Evolutionary conservation across 2,329 filamentous ascomycete genomes (phyloP), one percentile per base, ranked within the genome.

Genomic region (Pseudogymnoascus verrucosus): DNA sequence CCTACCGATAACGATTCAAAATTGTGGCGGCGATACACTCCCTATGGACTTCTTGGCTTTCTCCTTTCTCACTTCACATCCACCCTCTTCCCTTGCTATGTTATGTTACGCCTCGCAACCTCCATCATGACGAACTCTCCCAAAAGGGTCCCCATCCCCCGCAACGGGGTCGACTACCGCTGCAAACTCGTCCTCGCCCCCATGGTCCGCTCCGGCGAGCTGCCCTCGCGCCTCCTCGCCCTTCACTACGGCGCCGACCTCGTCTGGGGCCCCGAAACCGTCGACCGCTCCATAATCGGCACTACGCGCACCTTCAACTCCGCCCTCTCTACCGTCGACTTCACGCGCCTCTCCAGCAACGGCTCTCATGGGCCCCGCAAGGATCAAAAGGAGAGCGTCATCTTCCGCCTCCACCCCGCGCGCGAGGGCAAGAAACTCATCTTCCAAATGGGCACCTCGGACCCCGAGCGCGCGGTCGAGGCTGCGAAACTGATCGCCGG

Each of bases 161-260:
- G 82, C 66, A 89, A 89, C 75, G 93, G 93, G 61, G 92, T 96
- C 71, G 92, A 97, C 79, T 98, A 97, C 77, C 86, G 93, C 70
- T 89, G 90, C 77, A 97, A 96, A 77, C 78, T 98, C 68, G 95
- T 98, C 51, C 88, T 99, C 67, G 95, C 95, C 66, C 95, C 95
- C 42, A 99, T 99, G 95, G 93, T 97, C 64, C 89, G 95, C 69
- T 96, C 91, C n/a, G 95, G 95, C 73, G 95, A 99, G 79, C 80
- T 97, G 65, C 93, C 95, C 2, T 95, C 91, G 40, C 88, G 95
- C 64, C 83, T 99, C 26, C 78, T 96, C 47, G 91, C 95, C 34
- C 84, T 99, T 66, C 90, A 96, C 73, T 98, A 99, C 75, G 95
- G 95, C 68, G 95, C 95, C 62, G 95, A 99, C 76, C 82, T 99